Conservation (phyloP, 331 rosid genomes). For the Malus hybrid region DNA sequence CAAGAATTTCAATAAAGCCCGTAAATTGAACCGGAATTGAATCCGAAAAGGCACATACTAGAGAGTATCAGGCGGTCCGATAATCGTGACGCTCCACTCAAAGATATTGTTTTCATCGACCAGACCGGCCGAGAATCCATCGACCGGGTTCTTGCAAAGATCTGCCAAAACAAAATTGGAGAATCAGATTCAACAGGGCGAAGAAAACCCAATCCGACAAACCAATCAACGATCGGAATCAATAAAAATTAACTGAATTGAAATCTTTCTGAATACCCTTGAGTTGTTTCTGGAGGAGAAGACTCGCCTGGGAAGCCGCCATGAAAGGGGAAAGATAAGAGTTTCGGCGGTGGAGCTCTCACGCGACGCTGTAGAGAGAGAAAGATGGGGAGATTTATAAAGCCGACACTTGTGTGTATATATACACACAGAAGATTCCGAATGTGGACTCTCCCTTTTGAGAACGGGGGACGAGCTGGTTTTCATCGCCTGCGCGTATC, state of each 20-base stretch:
- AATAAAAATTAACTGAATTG: background rate
- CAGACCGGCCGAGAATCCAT: slow-evolving; percentile 95
- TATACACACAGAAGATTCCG: slow-evolving; percentile 11
- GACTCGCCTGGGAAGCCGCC: slow-evolving; percentile 72
- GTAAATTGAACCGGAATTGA: background rate
- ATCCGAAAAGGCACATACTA: slow-evolving; percentile 40
- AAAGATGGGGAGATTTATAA: background rate
- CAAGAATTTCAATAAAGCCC: slow-evolving; percentile 6
- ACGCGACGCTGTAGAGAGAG: slow-evolving; percentile 13
- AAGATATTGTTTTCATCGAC: slow-evolving; percentile 84
- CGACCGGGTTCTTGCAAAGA: slow-evolving; percentile 95
- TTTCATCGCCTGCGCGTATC: background rate
- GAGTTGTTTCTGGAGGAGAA: slow-evolving; percentile 84
- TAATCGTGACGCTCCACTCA: slow-evolving; percentile 98
- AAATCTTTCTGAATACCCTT: slow-evolving; percentile 34
- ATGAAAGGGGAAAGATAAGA: slow-evolving; percentile 6
- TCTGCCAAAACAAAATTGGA: slow-evolving; percentile 30
- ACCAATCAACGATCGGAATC: background rate
- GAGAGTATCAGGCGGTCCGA: slow-evolving; percentile 99
- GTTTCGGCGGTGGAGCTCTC: slow-evolving; percentile 12
- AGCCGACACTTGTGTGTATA: slow-evolving; percentile 22
- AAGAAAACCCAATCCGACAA: background rate
- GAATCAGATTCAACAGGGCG: background rate
- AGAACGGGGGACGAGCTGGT: background rate
- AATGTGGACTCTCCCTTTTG: background rate